Conservation (phyloP, 768 basidiomycete genomes). For the Pulveroboletus sp. region DNA sequence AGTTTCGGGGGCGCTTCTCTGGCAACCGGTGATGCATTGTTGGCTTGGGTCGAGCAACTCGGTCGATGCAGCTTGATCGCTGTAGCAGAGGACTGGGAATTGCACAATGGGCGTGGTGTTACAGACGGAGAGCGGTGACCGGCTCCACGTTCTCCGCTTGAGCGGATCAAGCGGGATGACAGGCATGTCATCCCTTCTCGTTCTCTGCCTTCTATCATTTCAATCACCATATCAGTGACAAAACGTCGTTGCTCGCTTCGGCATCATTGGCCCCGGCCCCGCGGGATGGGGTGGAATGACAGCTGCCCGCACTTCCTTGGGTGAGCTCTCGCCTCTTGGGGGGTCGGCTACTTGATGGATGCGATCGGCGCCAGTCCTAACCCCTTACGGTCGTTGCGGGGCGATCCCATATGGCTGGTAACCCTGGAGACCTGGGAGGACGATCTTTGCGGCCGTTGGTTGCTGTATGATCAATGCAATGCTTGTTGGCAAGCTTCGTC, state of each 20-base stretch:
- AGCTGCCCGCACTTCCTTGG: background rate
- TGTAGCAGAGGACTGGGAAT: background rate
- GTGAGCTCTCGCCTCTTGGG: background rate
- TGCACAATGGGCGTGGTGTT: background rate
- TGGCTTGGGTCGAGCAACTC: background rate
- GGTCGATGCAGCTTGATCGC: background rate
- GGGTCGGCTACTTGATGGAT: background rate
- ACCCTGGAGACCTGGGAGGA: background rate
- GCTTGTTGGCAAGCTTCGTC: no score
- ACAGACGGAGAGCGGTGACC: background rate
- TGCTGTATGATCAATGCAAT: no score
- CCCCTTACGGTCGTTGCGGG: constrained; percentile 2
- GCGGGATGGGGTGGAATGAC: background rate
- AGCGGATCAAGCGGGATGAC: background rate
- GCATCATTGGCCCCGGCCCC: background rate
- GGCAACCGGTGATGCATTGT: no score
- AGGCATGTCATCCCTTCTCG: background rate
- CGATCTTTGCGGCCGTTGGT: background rate
- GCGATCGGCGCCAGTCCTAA: background rate
- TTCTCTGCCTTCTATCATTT: background rate
- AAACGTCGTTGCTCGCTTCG: background rate
- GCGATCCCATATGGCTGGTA: background rate
- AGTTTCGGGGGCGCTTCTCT: background rate
- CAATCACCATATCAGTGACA: background rate
- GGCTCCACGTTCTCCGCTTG: background rate